Base-by-base conservation (phyloP, 202 grass and related monocot species). In the Elaeis oleifera region DNA sequence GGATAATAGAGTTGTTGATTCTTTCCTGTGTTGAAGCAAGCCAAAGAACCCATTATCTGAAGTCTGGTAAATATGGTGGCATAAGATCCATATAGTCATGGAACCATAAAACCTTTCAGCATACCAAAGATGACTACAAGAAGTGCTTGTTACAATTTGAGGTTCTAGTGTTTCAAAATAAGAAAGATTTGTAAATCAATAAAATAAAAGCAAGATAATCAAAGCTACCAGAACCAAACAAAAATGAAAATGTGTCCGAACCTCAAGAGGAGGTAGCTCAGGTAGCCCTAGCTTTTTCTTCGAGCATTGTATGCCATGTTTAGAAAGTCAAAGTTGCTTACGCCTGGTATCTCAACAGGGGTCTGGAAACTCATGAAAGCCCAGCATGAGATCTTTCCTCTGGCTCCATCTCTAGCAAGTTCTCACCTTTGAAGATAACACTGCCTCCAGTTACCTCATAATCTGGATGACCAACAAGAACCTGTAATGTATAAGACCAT, bases 321-420 rank as follows among this genome's bases (percentile, higher is more conserved):
- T 58, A 99, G 76, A 77, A 94, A 99, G 72, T 99, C 85, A 53
- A 78, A 92, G 76, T 99, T 99, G 82, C 88, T 89, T 64, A 99
- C 82, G 54, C 85, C 88, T 60, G 88, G 88, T 81, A 99, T 94
- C 51, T 97, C 94, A 28, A 92, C 82, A 58, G 94, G 94, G 17
- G 77, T 74, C 75, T 94, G 94, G 49, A 97, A 92, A 74, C 88
- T 92, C 88, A 97, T 83, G 60, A 92, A 97, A 99, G 74, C 32
- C 94, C 94, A 16, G 83, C 88, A 71, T 89, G 80, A 72, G 94
- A 92, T 81, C 88, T 92, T 71, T 94, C 94, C 70, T 89, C 94
- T 58, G 94, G 88, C 26, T 92, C 88, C 82, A 89, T 99, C 20
- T 89, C 88, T 62, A 89, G 27, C 67, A 99, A 84, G 62, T 92